Evolutionary conservation across 176 grass and related monocot species (phyloP).

Genomic region (Panicum miliaceum): DNA sequence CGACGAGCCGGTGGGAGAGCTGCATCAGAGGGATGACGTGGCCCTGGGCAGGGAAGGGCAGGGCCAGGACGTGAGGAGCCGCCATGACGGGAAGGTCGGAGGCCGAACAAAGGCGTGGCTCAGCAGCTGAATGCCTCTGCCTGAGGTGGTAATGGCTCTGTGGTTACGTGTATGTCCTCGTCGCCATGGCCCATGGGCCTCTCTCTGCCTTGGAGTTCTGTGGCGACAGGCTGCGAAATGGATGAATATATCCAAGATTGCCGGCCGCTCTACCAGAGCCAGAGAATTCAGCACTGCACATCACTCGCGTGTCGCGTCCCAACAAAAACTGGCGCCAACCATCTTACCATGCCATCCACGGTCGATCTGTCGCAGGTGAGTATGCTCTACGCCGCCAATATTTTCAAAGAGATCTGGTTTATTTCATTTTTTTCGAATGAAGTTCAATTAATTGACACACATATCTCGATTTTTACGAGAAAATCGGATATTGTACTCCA

Average conservation of each 20-base stretch:
- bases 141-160: slow-evolving; percentile 5
- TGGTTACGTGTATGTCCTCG: slow-evolving; percentile 13
- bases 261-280: background rate
- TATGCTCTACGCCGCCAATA: too few species aligned
- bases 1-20: slow-evolving; percentile 55
- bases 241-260: background rate
- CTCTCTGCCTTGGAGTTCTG: background rate
- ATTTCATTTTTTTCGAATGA: too few species aligned
- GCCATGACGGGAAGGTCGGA: background rate
- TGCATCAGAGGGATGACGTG: slow-evolving; percentile 64
- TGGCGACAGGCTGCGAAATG: too few species aligned
- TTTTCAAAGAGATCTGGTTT: too few species aligned
- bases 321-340: too few species aligned
- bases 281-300: background rate
- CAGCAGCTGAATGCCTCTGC: background rate
- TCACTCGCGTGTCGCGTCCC: too few species aligned
- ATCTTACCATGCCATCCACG: too few species aligned
- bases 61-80: slow-evolving; percentile 40
- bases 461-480: too few species aligned
- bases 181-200: background rate
- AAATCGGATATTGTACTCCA: too few species aligned
- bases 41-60: slow-evolving; percentile 61
- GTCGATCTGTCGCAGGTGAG: too few species aligned
- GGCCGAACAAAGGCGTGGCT: background rate
- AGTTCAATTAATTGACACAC: too few species aligned